Evolutionary conservation across 352 stramenopile genomes (phyloP).

Genomic region (Phytopythium oedochilum): DNA sequence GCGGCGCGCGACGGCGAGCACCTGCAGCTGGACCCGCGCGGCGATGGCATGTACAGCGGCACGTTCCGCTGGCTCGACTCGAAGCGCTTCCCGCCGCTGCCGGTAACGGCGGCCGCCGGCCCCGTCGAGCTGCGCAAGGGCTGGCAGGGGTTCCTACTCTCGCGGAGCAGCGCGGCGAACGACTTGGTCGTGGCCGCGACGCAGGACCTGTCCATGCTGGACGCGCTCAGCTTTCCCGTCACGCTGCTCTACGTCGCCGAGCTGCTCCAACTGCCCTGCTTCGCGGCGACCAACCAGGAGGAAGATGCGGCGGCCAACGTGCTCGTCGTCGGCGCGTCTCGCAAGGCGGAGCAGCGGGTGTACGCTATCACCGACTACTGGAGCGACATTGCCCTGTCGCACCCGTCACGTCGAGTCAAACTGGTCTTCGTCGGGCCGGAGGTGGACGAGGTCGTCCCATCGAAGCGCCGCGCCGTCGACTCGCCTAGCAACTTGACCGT

Average conservation of each 20-base stretch:
- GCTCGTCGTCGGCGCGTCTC: slow-evolving; percentile 52
- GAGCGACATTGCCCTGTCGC: slow-evolving; percentile 42
- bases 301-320: slow-evolving; percentile 23
- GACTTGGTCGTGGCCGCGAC: slow-evolving; percentile 35
- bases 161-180: slow-evolving; percentile 11
- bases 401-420: slow-evolving; percentile 23
- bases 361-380: slow-evolving; percentile 68
- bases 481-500: slow-evolving; percentile 21
- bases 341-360: slow-evolving; percentile 70
- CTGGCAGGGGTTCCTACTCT: slow-evolving; percentile 51
- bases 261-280: slow-evolving; percentile 19
- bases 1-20: slow-evolving; percentile 10
- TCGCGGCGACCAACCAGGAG: not conserved
- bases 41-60: slow-evolving; percentile 76
- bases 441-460: slow-evolving; percentile 14
- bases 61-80: slow-evolving; percentile 74
- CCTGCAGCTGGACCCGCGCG: slow-evolving; percentile 56
- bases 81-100: slow-evolving; percentile 47
- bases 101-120: slow-evolving; percentile 1
- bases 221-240: slow-evolving; percentile 70
- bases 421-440: slow-evolving; percentile 69
- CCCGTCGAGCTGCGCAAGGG: slow-evolving; percentile 20
- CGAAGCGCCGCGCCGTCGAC: slow-evolving; percentile 1
- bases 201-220: slow-evolving; percentile 61
- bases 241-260: slow-evolving; percentile 45